Evolutionary conservation across 2,329 filamentous ascomycete genomes (phyloP).

Genomic region (Clarireedia hainanense): DNA sequence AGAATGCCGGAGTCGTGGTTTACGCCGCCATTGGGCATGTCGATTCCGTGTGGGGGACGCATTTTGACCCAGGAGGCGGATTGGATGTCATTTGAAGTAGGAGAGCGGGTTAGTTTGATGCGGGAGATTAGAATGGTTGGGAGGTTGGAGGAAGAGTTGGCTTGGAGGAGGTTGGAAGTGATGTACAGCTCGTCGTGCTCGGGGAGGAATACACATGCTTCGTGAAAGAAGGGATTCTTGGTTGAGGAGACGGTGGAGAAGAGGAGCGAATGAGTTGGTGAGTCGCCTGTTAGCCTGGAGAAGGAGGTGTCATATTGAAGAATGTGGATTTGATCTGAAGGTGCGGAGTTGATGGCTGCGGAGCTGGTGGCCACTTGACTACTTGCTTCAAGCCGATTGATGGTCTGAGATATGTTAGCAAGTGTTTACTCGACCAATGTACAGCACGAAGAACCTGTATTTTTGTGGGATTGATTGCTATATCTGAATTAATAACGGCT

Average conservation of each 20-base stretch:
- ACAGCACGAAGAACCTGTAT: constrained; percentile 1
- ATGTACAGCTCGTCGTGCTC: constrained; percentile 36
- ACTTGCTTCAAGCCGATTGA: constrained; percentile 1
- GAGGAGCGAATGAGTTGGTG: constrained; percentile 34
- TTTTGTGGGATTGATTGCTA: constrained; percentile 1
- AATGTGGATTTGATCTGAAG: constrained; percentile 28
- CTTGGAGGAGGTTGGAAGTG: constrained; percentile 37
- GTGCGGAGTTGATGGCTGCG: constrained; percentile 13
- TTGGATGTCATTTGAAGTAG: constrained; percentile 15
- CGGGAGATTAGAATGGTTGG: constrained; percentile 40
- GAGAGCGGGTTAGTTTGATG: constrained; percentile 25
- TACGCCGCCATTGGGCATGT: constrained; percentile 17
- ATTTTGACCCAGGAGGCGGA: constrained; percentile 29
- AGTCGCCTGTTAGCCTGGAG: constrained; percentile 28
- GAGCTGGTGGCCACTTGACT: neutral
- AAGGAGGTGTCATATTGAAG: constrained; percentile 34
- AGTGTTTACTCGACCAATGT: neutral
- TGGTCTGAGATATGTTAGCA: neutral
- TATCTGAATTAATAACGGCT: constrained; percentile 8
- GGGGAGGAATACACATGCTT: constrained; percentile 36
- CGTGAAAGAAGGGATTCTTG: constrained; percentile 39
- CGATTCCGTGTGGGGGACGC: constrained; percentile 34
- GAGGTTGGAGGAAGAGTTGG: constrained; percentile 30
- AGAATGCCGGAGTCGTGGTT: constrained; percentile 21
- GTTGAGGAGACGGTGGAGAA: constrained; percentile 34